Base-by-base conservation (phyloP, 2,329 filamentous ascomycete genomes). In the Parastagonospora avenae region DNA sequence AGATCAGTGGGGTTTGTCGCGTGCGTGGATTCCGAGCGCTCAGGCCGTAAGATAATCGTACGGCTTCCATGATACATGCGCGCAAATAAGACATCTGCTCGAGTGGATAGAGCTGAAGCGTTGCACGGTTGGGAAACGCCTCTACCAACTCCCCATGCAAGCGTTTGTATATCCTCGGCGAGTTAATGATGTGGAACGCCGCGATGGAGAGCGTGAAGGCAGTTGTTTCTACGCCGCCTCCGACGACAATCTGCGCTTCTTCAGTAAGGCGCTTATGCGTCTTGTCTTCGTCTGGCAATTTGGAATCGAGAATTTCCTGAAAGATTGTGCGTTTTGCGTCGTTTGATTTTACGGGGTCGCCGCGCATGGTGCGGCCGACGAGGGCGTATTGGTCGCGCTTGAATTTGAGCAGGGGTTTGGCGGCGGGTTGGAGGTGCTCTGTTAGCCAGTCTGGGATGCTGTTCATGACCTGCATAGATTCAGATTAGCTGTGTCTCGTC, bases 181-280 rank as follows among this genome's bases (percentile, higher is more conserved):
- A 70, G 52, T 65, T 63, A 57, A 67, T 66, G 56, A 73, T 69
- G 54, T 73, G 64, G 50, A 66, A 73, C 9, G 56, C 35, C 3
- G 68, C 70, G 12, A 67, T 66, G 27, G 46, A 52, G 5, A 73
- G 57, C 1, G 67, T 49, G 28, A 69, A 72, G 9, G 70, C 68
- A 4, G 72, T 76, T 2, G 73, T 76, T 48, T 74, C 72, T 6
- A 74, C 72, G 45, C 72, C 74, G 42, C 72, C 74, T 19, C 71
- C 74, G 11, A 76, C 55, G 29, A 76, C 62, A 27, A 72, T 74
- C 27, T 72, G 64, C 7, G 68, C 73, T 62, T 76, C 74, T 38
- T 75, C 73, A 12, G 64, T 66, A 14, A 76, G 70, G 1, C 73
- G 71, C 9, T 52, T 49, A 1, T 75, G 62, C 1, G 68, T 63